Evolutionary conservation across 129 eudicot genomes (phyloP).

Genomic region (Oenanthe sinensis): DNA sequence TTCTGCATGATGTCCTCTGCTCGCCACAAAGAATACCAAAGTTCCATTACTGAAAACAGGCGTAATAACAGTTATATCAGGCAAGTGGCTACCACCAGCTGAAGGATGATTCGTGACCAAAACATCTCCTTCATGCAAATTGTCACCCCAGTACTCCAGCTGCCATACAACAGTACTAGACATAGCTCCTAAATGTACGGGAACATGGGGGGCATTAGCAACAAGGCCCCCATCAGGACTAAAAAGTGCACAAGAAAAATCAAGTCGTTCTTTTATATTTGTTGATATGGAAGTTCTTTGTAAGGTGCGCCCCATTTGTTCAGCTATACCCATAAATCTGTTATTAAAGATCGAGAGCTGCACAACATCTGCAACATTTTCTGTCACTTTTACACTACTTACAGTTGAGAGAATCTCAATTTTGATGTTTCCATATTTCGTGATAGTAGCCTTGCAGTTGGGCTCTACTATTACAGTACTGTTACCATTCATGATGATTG

Average conservation of each 20-base stretch:
- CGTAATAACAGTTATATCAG: conserved; percentile 89
- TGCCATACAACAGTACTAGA: conserved; percentile 97
- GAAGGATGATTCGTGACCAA: conserved; percentile 91
- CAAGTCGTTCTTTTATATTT: conserved; percentile 89
- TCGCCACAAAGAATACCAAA: conserved; percentile 86
- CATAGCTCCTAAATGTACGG: conserved; percentile 97
- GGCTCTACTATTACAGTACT: conserved; percentile 96
- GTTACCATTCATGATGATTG: conserved; percentile 96
- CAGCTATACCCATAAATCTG: conserved; percentile 98
- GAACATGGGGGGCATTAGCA: conserved; percentile 99
- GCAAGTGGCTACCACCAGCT: conserved; percentile 94
- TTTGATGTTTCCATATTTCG: conserved; percentile 91
- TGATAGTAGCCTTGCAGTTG: conserved; percentile 59
- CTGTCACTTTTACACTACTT: conserved; percentile 32
- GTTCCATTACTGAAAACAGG: conserved; percentile 72
- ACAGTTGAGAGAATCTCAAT: conserved; percentile 56
- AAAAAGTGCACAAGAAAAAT: conserved; percentile 94
- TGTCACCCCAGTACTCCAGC: conserved; percentile 73
- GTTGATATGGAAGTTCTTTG: conserved; percentile 97
- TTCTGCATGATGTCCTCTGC: conserved; percentile 98
- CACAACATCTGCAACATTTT: conserved; percentile 86
- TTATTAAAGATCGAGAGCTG: conserved; percentile 89
- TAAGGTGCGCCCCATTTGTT: conserved; percentile 95
- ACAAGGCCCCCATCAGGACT: conserved; percentile 93
- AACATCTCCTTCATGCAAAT: conserved; percentile 83